Evolutionary conservation across 192 early-diverging fungal species (phyloP), one percentile per base, ranked within the genome.

Genomic region (Thamnidium elegans): DNA sequence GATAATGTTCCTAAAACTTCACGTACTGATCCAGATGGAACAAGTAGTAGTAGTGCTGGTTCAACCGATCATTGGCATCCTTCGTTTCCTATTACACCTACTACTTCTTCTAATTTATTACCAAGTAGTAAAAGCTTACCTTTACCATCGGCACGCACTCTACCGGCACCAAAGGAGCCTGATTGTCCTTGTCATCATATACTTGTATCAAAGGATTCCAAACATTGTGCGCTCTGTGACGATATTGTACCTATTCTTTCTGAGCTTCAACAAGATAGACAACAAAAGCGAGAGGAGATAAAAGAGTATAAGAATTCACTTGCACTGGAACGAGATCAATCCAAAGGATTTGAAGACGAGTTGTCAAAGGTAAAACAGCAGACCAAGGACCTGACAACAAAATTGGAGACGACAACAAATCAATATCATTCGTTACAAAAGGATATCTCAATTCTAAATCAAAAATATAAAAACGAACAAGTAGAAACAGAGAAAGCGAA

Each of bases 401-500:
- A 79, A 34, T 73, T 95, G 34, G 85, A 90, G 17, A 59, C 74
- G 7, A 89, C 86, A 75, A 81, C 85, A n/a, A 84, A 89, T 68
- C 90, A 94, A 73, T 48, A 48, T 48, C 72, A 71, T 31, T 73
- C 77, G 47, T 72, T 84, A 14, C 78, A 89, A 67, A 63, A 66
- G 5, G 91, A 93, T 66, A 74, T 95, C 72, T 65, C 81, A 19
- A 55, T 81, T n/a, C 59, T 95, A 50, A 85, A 88, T 56, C 84
- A 91, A 51, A 92, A 91, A 59, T 85, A 88, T 32, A 77, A 87
- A 14, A 90, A 92, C 60, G 89, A 91, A 74, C 87, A 94, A 46
- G 86, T 92, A 63, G 83, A 86, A 63, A 82, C 86, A 1, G 89
- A 86, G 2, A 92, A 97, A 69, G 80, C 95, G 50, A 89, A 94